Conservation (phyloP, 2,329 filamentous ascomycete species). For the Hymenoscyphus salicellus region DNA sequence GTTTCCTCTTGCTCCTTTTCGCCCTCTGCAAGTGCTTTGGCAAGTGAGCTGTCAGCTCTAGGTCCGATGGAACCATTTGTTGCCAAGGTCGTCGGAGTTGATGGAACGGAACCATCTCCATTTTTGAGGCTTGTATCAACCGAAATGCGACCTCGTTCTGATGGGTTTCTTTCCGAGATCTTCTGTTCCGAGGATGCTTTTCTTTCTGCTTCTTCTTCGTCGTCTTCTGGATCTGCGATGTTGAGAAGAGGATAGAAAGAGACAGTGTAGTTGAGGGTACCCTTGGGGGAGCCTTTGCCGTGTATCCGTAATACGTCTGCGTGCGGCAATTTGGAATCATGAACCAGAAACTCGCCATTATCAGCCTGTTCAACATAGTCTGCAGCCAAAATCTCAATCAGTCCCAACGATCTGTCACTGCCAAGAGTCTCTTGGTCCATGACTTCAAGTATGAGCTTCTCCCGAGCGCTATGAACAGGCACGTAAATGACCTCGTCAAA, state of each 20-base stretch:
- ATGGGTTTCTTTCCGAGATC: constrained; percentile 21
- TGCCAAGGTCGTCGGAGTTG: constrained; percentile 43
- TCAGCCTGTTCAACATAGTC: constrained; percentile 79
- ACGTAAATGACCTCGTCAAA: constrained; percentile 97
- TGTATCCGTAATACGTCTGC: constrained; percentile 71
- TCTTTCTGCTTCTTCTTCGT: constrained; percentile 57
- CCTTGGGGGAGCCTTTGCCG: constrained; percentile 71
- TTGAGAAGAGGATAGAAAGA: constrained; percentile 90
- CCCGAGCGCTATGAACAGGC: constrained; percentile 78
- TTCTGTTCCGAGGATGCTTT: constrained; percentile 37
- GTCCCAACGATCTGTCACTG: constrained; percentile 83
- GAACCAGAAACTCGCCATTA: constrained; percentile 73
- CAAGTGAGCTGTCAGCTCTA: constrained; percentile 28
- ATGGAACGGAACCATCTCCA: constrained; percentile 34
- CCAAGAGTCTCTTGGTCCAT: constrained; percentile 95
- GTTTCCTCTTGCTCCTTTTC: constrained; percentile 46
- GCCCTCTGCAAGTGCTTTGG: constrained; percentile 31
- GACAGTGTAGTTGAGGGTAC: constrained; percentile 74
- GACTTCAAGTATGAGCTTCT: constrained; percentile 84
- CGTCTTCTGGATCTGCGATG: constrained; percentile 84
- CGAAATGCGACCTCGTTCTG: constrained; percentile 28
- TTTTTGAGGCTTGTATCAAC: constrained; percentile 24
- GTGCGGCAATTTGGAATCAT: constrained; percentile 70
- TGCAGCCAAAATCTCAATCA: constrained; percentile 70
- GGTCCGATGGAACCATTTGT: constrained; percentile 37